Percentiles rank a stretch among this genome's conserved stretches.
Conservation (phyloP, 441 rosid species). For the Geranium incanum region DNA sequence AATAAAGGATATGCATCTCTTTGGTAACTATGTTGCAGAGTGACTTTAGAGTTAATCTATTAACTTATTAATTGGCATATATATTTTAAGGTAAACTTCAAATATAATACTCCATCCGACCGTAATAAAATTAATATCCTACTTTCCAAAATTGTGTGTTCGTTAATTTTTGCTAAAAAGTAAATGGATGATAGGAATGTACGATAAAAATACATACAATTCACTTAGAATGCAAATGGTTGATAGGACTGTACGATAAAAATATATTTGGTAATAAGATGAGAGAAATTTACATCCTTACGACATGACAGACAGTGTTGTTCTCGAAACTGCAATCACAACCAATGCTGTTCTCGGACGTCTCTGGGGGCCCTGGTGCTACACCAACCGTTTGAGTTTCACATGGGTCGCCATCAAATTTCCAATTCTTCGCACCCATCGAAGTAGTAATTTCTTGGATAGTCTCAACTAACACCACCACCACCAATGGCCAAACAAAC, state of each 20-base stretch:
- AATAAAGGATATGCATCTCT: too few relatives aligned
- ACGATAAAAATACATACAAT: neutral
- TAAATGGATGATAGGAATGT: neutral
- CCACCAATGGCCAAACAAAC: neutral
- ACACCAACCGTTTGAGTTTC: constrained; percentile 39
- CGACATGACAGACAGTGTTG: constrained; percentile 42
- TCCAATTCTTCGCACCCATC: constrained; percentile 53
- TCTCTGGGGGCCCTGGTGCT: constrained; percentile 31
- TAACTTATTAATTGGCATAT: too few relatives aligned
- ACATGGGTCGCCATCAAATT: constrained; percentile 52
- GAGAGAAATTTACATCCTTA: neutral
- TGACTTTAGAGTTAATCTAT: too few relatives aligned
- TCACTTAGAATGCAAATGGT: neutral
- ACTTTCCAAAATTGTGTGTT: too few relatives aligned
- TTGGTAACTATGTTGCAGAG: too few relatives aligned
- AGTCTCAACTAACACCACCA: constrained; percentile 39
- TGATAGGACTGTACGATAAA: neutral
- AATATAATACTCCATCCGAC: too few relatives aligned
- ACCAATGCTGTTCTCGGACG: constrained; percentile 27
- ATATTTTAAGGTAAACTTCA: too few relatives aligned
- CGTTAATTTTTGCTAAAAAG: too few relatives aligned
- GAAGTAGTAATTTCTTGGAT: constrained; percentile 41
- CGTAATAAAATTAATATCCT: too few relatives aligned
- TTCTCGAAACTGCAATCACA: constrained; percentile 37
- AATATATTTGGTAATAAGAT: neutral